phyloP scores from a whole-genome alignment of 2,329 filamentous ascomycete species.

The Hypoxylon sp. region DNA sequence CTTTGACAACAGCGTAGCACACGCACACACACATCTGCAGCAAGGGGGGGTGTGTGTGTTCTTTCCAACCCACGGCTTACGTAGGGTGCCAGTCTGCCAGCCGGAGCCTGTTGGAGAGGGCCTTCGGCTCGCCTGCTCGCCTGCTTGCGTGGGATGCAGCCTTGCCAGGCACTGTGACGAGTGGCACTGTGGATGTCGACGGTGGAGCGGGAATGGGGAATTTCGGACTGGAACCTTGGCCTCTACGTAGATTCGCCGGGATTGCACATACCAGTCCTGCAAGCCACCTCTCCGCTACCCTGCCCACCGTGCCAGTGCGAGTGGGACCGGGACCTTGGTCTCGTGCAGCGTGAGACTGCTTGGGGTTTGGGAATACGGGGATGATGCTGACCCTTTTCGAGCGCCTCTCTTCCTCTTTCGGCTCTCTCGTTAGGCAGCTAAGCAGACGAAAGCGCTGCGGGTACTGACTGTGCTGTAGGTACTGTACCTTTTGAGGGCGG shows the following conservation, averaged over 20 bases:
- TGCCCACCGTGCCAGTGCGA: conserved; percentile 34
- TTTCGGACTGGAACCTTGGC: conserved; percentile 28
- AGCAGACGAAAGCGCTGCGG: conserved; percentile 25
- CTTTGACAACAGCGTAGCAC: conserved; percentile 30
- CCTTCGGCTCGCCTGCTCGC: conserved; percentile 33
- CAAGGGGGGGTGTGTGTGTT: conserved; percentile 14
- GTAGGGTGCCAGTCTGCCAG: conserved; percentile 17
- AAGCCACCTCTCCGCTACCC: conserved; percentile 18
- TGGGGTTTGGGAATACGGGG: conserved; percentile 33
- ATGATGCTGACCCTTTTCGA: conserved; percentile 23
- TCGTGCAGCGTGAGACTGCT: conserved; percentile 38
- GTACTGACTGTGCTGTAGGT: neutral
- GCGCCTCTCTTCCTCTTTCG: conserved; percentile 12
- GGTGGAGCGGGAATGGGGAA: conserved; percentile 26
- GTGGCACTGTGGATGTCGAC: conserved; percentile 29
- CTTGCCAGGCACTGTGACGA: conserved; percentile 31
- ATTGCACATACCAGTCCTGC: conserved; percentile 35
- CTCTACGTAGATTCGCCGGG: conserved; percentile 28
- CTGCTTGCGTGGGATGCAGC: conserved; percentile 33
- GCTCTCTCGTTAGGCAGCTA: conserved; percentile 28
- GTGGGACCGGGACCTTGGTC: conserved; percentile 31
- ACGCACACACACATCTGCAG: conserved; percentile 23
- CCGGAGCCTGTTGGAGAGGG: conserved; percentile 15
- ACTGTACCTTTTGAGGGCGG: conserved; percentile 17
- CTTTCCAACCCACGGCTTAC: conserved; percentile 20